Conservation (phyloP, 2,329 filamentous ascomycete genomes). For the Alternaria tenuissima region DNA sequence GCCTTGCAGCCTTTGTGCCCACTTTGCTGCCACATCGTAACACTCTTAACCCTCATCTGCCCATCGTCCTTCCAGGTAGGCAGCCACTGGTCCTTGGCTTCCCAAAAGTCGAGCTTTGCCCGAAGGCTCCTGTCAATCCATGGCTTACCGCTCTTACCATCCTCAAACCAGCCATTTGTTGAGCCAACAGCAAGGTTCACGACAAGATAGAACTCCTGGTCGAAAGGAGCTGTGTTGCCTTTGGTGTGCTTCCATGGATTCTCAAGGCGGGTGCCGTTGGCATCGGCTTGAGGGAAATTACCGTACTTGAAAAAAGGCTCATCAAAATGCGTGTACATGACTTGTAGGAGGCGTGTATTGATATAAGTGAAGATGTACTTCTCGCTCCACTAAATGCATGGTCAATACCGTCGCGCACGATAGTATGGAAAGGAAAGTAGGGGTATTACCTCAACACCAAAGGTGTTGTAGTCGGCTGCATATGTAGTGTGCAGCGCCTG, state of each 20-base stretch:
- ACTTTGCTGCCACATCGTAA: slow-evolving; percentile 64
- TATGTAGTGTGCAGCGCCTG: slow-evolving; percentile 79
- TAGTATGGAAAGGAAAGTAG: background rate
- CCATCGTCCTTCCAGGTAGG: slow-evolving; percentile 73
- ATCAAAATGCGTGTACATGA: slow-evolving; percentile 78
- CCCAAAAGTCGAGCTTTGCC: slow-evolving; percentile 80
- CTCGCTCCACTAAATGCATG: slow-evolving; percentile 70
- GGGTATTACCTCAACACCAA: slow-evolving; percentile 69
- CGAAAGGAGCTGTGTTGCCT: slow-evolving; percentile 73
- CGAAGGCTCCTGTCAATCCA: slow-evolving; percentile 75
- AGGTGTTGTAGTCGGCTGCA: slow-evolving; percentile 74
- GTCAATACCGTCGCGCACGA: slow-evolving; percentile 6
- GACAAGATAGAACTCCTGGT: slow-evolving; percentile 78
- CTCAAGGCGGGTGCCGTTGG: slow-evolving; percentile 70
- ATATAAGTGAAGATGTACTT: slow-evolving; percentile 90
- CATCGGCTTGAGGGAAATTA: slow-evolving; percentile 68
- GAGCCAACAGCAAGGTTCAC: slow-evolving; percentile 78
- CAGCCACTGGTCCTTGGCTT: slow-evolving; percentile 69
- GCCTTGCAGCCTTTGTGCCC: slow-evolving; percentile 57
- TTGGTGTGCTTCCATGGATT: slow-evolving; percentile 72
- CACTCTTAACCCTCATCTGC: slow-evolving; percentile 72
- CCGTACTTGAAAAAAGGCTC: slow-evolving; percentile 73
- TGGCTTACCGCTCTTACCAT: slow-evolving; percentile 75
- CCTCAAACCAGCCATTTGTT: slow-evolving; percentile 85
- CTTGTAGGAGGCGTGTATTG: slow-evolving; percentile 80